phyloP scores from a whole-genome alignment of 371 early-diverging fungal genomes.

The Nematocida homosporus region DNA sequence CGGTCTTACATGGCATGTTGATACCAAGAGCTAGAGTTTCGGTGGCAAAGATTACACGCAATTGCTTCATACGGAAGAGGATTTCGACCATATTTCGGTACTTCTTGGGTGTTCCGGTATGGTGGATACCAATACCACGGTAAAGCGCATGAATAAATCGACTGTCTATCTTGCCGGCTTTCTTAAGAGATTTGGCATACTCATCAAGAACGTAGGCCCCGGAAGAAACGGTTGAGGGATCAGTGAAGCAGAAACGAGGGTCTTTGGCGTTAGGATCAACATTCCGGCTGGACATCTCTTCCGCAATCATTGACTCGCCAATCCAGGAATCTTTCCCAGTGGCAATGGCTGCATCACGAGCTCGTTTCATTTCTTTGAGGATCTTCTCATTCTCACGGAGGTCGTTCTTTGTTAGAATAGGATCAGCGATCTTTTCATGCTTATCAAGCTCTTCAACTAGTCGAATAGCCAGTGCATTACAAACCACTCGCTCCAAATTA shows the following conservation, averaged over 20 bases:
- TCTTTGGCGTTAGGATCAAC: slow-evolving; percentile 59
- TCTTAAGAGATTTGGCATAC: slow-evolving; percentile 60
- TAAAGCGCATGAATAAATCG: slow-evolving; percentile 64
- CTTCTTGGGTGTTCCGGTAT: slow-evolving; percentile 68
- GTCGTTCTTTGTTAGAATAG: slow-evolving; percentile 47
- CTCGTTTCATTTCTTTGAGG: slow-evolving; percentile 63
- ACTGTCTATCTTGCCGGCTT: slow-evolving; percentile 45
- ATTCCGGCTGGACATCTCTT: slow-evolving; percentile 45
- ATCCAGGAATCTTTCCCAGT: slow-evolving; percentile 65
- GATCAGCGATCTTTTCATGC: slow-evolving; percentile 53
- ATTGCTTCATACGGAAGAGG: slow-evolving; percentile 69
- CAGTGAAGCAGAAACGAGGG: slow-evolving; percentile 63
- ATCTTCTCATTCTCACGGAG: slow-evolving; percentile 60
- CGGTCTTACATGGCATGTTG: slow-evolving; percentile 71
- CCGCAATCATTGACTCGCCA: slow-evolving; percentile 59
- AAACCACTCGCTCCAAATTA: slow-evolving; percentile 69
- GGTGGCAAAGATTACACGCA: slow-evolving; percentile 70
- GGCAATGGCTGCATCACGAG: slow-evolving; percentile 57
- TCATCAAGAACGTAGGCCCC: slow-evolving; percentile 66
- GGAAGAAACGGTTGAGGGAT: slow-evolving; percentile 59
- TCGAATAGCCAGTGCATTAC: slow-evolving; percentile 67
- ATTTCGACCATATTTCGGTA: slow-evolving; percentile 69
- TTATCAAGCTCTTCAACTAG: slow-evolving; percentile 63
- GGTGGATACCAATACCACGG: slow-evolving; percentile 72
- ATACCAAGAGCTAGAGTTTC: slow-evolving; percentile 71